Base-by-base conservation (phyloP, 2,329 filamentous ascomycete genomes). In the Fusarium sulawesiense region DNA sequence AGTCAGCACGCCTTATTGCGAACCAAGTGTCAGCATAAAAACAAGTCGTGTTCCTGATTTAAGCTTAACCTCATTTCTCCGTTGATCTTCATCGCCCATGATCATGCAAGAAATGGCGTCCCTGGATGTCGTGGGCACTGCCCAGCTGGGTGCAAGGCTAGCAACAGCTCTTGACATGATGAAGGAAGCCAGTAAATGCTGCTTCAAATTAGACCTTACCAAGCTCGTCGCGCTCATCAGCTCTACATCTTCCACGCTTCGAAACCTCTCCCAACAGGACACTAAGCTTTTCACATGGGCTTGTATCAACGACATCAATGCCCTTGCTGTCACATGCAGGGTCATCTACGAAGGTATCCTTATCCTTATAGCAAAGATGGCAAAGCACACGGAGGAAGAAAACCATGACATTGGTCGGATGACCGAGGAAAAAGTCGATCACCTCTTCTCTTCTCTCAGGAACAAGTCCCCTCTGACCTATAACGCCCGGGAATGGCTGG, bases 41-140 rank as follows among this genome's bases (percentile, higher is more conserved):
- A 16, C n/a, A 12, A 14, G 12, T 4, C 6, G 4, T n/a, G 7
- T 0, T 4, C 60, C 23, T 10, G 1, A 27, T 10, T 14, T n/a
- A 41, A 7, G 1, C 1, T 13, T 6, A 4, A 2, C 0, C 4
- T 41, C 4, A 11, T 30, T 11, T 5, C 12, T 21, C 3, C 1
- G 3, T 27, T 6, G 6, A 2, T 3, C 4, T 14, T n/a, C 12
- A 1, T 9, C 6, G 1, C 4, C 11, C 10, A 4, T 25, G 2
- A 8, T 4, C 8, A 1, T 1, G 13, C 8, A 4, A 37, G 34
- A 37, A 0, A 64, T 64, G 61, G 44, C 18, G 7, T 16, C 30
- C 6, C 6, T 34, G 11, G 11, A 42, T 8, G 23, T 34, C 5
- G 13, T 4, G 12, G 13, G 13, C 3, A 48, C 57, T 20, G 63